Evolutionary conservation across 2,329 filamentous ascomycete genomes (phyloP), one percentile per base, ranked within the genome.

Genomic region (Akanthomyces muscarius): DNA sequence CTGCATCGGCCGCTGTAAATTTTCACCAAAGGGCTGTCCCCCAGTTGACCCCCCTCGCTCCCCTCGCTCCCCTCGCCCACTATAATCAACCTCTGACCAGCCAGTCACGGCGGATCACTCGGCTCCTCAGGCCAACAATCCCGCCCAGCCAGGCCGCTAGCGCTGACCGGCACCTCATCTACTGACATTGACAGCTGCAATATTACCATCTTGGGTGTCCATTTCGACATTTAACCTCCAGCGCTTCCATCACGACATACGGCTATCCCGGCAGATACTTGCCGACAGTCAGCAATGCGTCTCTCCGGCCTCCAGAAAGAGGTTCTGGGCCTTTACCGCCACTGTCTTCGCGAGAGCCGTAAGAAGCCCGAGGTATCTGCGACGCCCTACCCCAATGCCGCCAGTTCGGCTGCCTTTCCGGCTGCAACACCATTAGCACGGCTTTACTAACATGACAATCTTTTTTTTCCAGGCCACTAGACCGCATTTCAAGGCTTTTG

Each of bases 231-330:
- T 25, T 16, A 47, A 30, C 30, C 21, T 41, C 51, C 21, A 25
- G 50, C 11, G 13, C 58, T 14, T n/a, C 50, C 41, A 54, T 61
- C 58, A 54, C 58, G 58, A 54, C 50, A 61, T 61, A 54, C 48
- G 42, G 16, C 30, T 42, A 28, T 18, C n/a, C 42, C 59, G 33
- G 59, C 59, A 55, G 11, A 6, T 55, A 6, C 30, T 2, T 38
- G 8, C 18, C 21, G 25, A 51, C 51, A 48, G 41, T 61, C 51
- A 62, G 65, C 51, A 54, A 73, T 71, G 69, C 69, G 86, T 69
- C 80, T 93, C 30, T 96, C 93, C 8, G 95, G 95, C 42, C 81
- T 98, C n/a, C 94, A 98, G 74, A 89, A 86, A 70, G 92, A 97
- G 71, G 94, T 97, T 4, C 76, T 98, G 58, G 82, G 87, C 41